These are phyloP conservation scores for Emergomyces pasteurianus DNA, from an alignment of 2,329 filamentous ascomycete genomes.

Conservation along the genomic window DNA sequence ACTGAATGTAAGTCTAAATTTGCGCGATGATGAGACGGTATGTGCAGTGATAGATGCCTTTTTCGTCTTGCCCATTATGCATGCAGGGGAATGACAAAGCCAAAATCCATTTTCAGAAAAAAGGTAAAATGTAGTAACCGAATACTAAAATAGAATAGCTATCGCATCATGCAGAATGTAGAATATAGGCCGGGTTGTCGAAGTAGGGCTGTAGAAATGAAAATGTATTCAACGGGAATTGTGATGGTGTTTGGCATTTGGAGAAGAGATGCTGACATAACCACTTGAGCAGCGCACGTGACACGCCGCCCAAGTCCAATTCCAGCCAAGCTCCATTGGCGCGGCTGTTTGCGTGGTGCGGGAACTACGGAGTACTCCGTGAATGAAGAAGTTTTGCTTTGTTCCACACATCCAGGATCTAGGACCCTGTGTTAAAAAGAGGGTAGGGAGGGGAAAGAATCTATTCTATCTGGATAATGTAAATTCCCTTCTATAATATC, in stretches of 20 bases:
- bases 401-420: too few relatives aligned
- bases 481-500: background rate
- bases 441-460: background rate
- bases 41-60: background rate
- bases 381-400: background rate
- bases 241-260: background rate
- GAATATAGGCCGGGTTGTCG: background rate
- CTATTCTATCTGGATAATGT: background rate
- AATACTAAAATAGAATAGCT: background rate
- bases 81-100: background rate
- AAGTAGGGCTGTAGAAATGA: background rate
- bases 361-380: too few relatives aligned
- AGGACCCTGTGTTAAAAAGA: too few relatives aligned
- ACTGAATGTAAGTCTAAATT: background rate
- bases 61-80: slow-evolving; percentile 3
- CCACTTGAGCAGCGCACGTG: background rate
- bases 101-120: slow-evolving; percentile 1
- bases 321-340: background rate
- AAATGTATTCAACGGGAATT: background rate
- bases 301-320: background rate
- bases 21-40: background rate
- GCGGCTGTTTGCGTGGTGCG: background rate
- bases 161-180: background rate
- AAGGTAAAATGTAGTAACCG: background rate
- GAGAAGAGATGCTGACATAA: background rate